A percentile compares a stretch with the other conserved stretches of the same genome.
Conservation (phyloP, 2,329 filamentous ascomycete species). For the Alternaria tenuissima region DNA sequence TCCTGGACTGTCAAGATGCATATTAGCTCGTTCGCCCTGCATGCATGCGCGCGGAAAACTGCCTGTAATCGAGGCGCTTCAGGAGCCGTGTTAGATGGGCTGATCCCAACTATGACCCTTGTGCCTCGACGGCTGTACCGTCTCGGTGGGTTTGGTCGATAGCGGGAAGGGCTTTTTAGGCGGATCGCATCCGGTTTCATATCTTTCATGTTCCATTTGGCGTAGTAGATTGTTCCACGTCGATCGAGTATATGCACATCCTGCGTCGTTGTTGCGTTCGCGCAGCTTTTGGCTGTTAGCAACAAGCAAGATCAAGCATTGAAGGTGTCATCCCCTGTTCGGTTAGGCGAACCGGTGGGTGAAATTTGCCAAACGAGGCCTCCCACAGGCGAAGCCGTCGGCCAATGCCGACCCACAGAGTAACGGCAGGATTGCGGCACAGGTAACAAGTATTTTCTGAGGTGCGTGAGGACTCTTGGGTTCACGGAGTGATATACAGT, state of each 20-base stretch:
- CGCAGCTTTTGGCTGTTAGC: background rate
- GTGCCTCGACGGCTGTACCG: conserved; percentile 11
- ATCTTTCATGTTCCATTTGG: background rate
- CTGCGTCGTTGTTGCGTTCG: background rate
- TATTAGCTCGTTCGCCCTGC: background rate
- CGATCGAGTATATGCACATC: background rate
- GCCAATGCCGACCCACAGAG: conserved; percentile 8
- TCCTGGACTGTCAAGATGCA: conserved; percentile 1
- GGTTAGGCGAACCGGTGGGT: conserved; percentile 10
- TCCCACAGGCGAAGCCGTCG: conserved; percentile 4
- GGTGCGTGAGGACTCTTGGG: background rate
- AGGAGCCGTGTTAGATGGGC: conserved; percentile 4
- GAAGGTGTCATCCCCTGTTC: background rate
- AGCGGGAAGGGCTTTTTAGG: background rate
- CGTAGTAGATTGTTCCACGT: background rate
- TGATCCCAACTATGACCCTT: conserved; percentile 10
- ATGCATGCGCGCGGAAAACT: conserved; percentile 5
- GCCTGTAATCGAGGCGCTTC: conserved; percentile 1
- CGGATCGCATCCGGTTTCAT: background rate
- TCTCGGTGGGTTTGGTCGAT: background rate
- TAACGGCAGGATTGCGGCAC: conserved; percentile 10
- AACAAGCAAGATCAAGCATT: background rate
- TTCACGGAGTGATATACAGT: conserved; percentile 2
- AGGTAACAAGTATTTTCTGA: background rate
- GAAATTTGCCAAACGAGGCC: conserved; percentile 9